Percentiles rank a stretch among this genome's conserved stretches.
phyloP scores from a whole-genome alignment of 768 basidiomycete genomes.

The Tulasnella sp. region DNA sequence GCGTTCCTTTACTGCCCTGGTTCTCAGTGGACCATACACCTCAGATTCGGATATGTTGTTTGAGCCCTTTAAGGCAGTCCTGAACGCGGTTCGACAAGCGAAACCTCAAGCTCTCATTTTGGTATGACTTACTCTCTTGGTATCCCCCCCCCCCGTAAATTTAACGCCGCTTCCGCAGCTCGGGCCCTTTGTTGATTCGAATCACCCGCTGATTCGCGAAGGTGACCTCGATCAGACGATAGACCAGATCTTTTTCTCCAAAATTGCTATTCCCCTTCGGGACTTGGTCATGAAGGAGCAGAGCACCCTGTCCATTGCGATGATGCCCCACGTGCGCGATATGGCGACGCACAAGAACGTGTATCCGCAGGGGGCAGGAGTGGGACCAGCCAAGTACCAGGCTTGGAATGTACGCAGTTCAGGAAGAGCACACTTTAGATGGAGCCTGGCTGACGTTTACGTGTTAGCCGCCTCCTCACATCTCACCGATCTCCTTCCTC shows the following conservation, averaged over 20 bases:
- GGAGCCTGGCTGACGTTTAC: not conserved
- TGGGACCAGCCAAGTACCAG: constrained; percentile 7
- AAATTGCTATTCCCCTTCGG: constrained; percentile 48
- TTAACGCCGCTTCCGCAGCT: constrained; percentile 38
- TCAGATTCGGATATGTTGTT: constrained; percentile 65
- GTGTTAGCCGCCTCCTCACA: not conserved
- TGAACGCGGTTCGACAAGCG: constrained; percentile 46
- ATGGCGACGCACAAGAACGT: constrained; percentile 67
- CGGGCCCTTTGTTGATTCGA: constrained; percentile 81
- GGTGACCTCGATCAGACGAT: constrained; percentile 66
- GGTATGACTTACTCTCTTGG: constrained; percentile 33
- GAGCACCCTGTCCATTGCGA: constrained; percentile 59
- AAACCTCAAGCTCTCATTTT: constrained; percentile 73
- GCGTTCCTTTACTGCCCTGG: constrained; percentile 47
- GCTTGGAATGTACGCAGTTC: constrained; percentile 5
- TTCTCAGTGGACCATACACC: constrained; percentile 84
- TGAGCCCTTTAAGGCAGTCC: constrained; percentile 54
- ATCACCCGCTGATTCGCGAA: constrained; percentile 59
- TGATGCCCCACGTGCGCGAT: constrained; percentile 79
- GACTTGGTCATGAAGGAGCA: constrained; percentile 31
- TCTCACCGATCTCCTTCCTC: constrained; percentile 33
- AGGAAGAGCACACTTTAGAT: too few relatives aligned
- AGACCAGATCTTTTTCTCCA: constrained; percentile 51
- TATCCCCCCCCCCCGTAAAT: not conserved
- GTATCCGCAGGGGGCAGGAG: constrained; percentile 59